Evolutionary conservation across 2,329 filamentous ascomycete species (phyloP), one percentile per base, ranked within the genome.

Genomic region (Pseudogymnoascus pannorum): DNA sequence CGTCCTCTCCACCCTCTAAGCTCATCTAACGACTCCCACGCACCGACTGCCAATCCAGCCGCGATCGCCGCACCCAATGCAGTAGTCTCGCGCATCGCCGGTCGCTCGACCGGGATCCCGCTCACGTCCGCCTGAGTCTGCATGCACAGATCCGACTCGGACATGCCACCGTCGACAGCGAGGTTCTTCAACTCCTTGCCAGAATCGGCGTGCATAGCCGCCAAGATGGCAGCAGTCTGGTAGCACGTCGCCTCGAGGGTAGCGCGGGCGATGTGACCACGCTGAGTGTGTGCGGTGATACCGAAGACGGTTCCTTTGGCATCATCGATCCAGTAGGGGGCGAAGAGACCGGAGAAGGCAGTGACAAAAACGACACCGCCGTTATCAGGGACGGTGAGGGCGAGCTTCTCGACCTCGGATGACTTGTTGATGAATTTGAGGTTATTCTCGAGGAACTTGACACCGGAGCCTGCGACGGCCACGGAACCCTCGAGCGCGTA

Each of bases 81-180:
- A 3, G 90, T 94, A 2, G 89, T 92, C 75, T 94, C 90, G 65
- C 88, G 85, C 90, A 94, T 93, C 60, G 83, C 81, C 3, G 90
- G 89, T 38, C 90, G 84, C 72, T 89, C 84, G 64, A 93, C 87
- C 44, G 88, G 87, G 66, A 93, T 92, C 60, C 87, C 85, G 68
- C 91, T 90, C 51, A 93, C 82, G 74, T 93, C 87, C 66, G 89
- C 83, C 80, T 94, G 90, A 5, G 88, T 89, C 82, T 84, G 87
- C 87, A 89, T 90, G 74, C 84, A 87, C 59, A 89, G 78, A 67
- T 87, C 82, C 6, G 85, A 87, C 68, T 88, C 88, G 66, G 81
- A 85, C 86, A 90, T 88, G 63, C 87, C 87, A 61, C 87, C 87
- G 67, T 89, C 87, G 20, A 89, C 87, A 24, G 84, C 83, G 22